Conservation (phyloP, 208 protist genomes). For the Tetramitus jugosus region DNA sequence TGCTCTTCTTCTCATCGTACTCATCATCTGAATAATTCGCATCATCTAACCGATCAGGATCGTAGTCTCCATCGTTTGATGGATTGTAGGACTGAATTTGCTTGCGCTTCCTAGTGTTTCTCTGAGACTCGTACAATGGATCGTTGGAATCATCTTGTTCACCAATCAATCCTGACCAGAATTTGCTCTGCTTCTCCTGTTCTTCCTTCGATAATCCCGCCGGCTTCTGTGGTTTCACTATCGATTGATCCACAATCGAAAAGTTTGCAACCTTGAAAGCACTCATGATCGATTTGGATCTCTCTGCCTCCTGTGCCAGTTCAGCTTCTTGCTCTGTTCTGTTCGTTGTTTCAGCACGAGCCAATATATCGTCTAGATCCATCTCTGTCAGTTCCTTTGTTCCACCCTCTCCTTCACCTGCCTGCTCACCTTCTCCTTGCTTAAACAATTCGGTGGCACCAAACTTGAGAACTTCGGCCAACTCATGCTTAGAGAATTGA, state of each 20-base stretch:
- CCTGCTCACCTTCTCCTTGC: background rate
- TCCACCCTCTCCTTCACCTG: background rate
- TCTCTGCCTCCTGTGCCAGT: background rate
- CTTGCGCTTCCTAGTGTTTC: background rate
- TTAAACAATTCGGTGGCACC: slow-evolving; percentile 30
- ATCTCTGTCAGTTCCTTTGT: slow-evolving; percentile 31
- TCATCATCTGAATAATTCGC: too few species aligned
- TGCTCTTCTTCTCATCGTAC: background rate
- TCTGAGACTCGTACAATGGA: background rate
- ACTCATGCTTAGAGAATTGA: slow-evolving; percentile 31
- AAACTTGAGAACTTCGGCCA: slow-evolving; percentile 50
- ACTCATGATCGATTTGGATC: background rate
- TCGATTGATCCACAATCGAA: background rate
- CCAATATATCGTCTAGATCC: slow-evolving; percentile 47
- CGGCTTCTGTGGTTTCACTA: background rate
- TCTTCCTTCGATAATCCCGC: too few species aligned
- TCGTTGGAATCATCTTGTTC: background rate
- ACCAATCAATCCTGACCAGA: background rate
- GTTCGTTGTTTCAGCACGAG: slow-evolving; percentile 40
- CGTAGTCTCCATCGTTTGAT: too few species aligned
- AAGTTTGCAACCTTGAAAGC: background rate
- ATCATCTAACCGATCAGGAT: too few species aligned
- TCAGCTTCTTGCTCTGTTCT: background rate
- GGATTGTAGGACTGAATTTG: too few species aligned
- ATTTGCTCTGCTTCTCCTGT: too few species aligned